Conservation (phyloP, 306 rosid species). For the Ceratonia siliqua region DNA sequence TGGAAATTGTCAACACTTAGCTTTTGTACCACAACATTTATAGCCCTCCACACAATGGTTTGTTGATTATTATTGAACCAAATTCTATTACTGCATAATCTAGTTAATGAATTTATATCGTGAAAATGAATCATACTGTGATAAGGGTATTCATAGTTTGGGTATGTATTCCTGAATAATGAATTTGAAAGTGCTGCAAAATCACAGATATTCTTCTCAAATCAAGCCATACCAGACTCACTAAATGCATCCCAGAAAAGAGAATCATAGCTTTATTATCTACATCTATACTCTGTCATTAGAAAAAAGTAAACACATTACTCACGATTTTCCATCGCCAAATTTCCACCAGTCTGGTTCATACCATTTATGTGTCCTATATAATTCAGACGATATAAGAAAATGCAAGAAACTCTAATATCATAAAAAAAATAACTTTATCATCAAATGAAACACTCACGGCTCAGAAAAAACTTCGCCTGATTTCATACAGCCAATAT, state of each 20-base stretch:
- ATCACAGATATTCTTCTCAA: neutral
- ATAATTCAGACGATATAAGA: slow-evolving; percentile 33
- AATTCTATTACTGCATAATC: slow-evolving; percentile 6
- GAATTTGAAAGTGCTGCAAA: slow-evolving; percentile 1
- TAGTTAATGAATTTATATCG: slow-evolving; percentile 18
- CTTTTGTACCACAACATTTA: neutral
- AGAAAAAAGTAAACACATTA: neutral
- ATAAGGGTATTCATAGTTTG: slow-evolving; percentile 9
- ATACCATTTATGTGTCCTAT: slow-evolving; percentile 65
- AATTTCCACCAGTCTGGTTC: slow-evolving; percentile 89
- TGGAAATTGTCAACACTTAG: neutral
- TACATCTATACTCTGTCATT: neutral
- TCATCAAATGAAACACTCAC: slow-evolving; percentile 47
- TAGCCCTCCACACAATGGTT: neutral
- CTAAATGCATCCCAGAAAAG: neutral
- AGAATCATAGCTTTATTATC: slow-evolving; percentile 5
- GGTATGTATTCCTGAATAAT: neutral
- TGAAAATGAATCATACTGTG: slow-evolving; percentile 28
- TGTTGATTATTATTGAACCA: neutral
- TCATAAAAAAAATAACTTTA: slow-evolving; percentile 11
- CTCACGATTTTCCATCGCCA: slow-evolving; percentile 71
- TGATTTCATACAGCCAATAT: slow-evolving; percentile 84
- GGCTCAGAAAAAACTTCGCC: slow-evolving; percentile 73
- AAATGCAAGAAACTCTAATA: slow-evolving; percentile 1
- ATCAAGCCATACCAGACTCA: neutral